Base-by-base conservation (phyloP, 2,329 filamentous ascomycete genomes). In the Diaporthe sp. region DNA sequence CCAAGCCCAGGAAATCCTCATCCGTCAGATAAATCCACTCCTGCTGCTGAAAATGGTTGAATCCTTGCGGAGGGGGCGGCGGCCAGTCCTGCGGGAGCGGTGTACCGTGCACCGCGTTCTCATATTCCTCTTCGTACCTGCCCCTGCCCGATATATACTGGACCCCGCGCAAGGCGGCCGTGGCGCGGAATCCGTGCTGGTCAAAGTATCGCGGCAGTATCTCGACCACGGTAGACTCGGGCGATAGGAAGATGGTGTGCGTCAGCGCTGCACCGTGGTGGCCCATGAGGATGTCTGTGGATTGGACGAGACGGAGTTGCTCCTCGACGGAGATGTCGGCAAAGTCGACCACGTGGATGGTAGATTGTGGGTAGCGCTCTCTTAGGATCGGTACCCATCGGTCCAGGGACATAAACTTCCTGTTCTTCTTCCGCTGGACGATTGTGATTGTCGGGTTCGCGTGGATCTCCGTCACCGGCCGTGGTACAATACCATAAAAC, bases 21-120 rank as follows among this genome's bases (percentile, higher is more conserved):
- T 71, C 34, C 46, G 34, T 71, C 67, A 71, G n/a, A 31, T 71
- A 71, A n/a, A 55, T 19, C 67, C 67, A 58, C 46, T 71, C 67
- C 37, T 71, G 25, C 51, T 71, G 25, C 67, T 44, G 51, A 25
- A 53, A 57, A 39, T 71, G 34, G 13, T 58, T 44, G 34, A 46
- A 57, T 2, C 3, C 46, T 15, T 44, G 49, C n/a, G 34, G 51
- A 25, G 34, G 67, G 3, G 51, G 44, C 46, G 67, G 67, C 25
- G 42, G 44, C 67, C 67, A 71, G n/a, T 57, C 51, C n/a, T 57
- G 28, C 31, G 51, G 67, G 25, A 71, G 46, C 17, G 67, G 67
- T 34, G 19, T 42, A 31, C 31, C 31, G 51, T 71, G 67, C 31
- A 58, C 51, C 31, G n/a, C 67, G 22, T 39, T 31, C 4, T 58